These are phyloP conservation scores for Pseudogymnoascus sp. DNA, from an alignment of 2,329 filamentous ascomycete species.

Conservation along the genomic window DNA sequence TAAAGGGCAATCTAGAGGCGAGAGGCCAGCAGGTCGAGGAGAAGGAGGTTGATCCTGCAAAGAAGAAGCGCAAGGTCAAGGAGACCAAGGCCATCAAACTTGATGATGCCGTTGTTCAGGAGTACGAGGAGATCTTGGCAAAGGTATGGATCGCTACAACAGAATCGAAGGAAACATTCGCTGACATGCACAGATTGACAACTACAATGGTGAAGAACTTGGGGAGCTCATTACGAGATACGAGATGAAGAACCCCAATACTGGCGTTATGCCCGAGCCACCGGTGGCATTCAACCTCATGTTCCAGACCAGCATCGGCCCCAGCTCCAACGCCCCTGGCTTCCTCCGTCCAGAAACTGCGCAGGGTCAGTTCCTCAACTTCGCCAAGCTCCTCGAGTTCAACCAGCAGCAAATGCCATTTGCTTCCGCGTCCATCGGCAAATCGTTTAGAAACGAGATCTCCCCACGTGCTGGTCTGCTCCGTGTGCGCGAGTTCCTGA, in stretches of 20 bases:
- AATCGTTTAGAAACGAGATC: constrained; percentile 97
- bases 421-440: constrained; percentile 92
- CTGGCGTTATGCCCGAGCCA: constrained; percentile 65
- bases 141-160: constrained; percentile 35
- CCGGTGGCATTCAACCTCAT: constrained; percentile 96
- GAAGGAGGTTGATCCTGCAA: constrained; percentile 61
- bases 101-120: constrained; percentile 74
- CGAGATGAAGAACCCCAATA: constrained; percentile 81
- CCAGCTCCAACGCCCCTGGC: constrained; percentile 77
- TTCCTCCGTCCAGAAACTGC: constrained; percentile 92
- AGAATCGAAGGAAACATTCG: not conserved
- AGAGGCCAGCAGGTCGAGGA: constrained; percentile 75
- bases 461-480: constrained; percentile 86
- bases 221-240: constrained; percentile 85
- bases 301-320: constrained; percentile 94
- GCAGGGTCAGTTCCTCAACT: constrained; percentile 97
- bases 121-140: constrained; percentile 87
- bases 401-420: constrained; percentile 95
- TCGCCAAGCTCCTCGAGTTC: constrained; percentile 91
- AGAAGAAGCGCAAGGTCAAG: constrained; percentile 87
- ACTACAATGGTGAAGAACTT: constrained; percentile 82
- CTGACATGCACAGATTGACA: constrained; percentile 62
- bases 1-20: constrained; percentile 89
- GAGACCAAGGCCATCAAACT: constrained; percentile 74
- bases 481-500: constrained; percentile 92